Conservation (phyloP, 1,284 basidiomycete genomes). For the Neonothopanus nambi region DNA sequence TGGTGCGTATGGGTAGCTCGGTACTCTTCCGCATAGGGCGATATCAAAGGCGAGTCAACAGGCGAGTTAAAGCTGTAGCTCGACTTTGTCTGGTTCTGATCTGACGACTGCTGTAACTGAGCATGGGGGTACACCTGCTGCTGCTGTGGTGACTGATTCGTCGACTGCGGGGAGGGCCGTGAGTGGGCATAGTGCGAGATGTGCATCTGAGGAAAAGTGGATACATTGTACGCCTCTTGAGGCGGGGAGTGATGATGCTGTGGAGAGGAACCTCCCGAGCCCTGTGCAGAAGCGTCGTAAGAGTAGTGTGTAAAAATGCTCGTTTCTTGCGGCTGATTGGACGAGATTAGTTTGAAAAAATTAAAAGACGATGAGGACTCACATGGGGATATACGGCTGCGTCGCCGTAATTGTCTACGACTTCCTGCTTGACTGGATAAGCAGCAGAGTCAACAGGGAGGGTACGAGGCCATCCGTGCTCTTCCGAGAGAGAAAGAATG, state of each 20-base stretch:
- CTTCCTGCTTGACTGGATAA: neutral
- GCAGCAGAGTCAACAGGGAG: neutral
- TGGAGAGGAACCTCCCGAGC: too few relatives aligned
- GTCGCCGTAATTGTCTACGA: neutral
- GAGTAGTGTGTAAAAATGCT: neutral
- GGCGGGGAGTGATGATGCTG: neutral
- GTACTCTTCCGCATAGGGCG: slow-evolving; percentile 1
- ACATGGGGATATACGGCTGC: neutral
- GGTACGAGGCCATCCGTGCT: slow-evolving; percentile 1
- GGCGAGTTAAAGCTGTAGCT: neutral
- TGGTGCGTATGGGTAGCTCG: too few relatives aligned
- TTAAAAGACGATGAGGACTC: neutral
- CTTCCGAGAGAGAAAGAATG: neutral
- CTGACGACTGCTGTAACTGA: neutral
- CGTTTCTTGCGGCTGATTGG: neutral
- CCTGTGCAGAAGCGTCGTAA: neutral
- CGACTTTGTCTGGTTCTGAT: neutral
- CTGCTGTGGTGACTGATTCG: slow-evolving; percentile 2
- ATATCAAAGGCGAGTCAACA: slow-evolving; percentile 5
- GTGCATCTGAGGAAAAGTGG: slow-evolving; percentile 2
- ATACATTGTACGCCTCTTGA: neutral
- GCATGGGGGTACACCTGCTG: neutral
- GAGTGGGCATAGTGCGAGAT: neutral
- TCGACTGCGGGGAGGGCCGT: neutral
- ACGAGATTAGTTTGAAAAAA: neutral